Percentiles rank a stretch among this genome's conserved stretches.
phyloP scores from a whole-genome alignment of 2,329 filamentous ascomycete genomes.

The Penicillium sp. region DNA sequence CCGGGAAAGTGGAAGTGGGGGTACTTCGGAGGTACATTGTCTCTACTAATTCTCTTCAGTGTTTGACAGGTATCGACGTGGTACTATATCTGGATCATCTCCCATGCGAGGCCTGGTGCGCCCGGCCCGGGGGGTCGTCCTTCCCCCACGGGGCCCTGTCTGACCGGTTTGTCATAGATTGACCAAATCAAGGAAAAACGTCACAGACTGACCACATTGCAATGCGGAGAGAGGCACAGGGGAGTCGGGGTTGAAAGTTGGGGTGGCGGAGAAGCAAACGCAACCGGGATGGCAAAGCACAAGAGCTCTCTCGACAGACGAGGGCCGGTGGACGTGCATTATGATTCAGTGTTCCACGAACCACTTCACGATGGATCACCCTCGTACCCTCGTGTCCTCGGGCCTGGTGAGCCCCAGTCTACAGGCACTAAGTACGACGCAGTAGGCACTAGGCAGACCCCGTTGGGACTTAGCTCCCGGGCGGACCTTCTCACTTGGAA shows the following conservation, averaged over 20 bases:
- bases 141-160: conserved; percentile 1
- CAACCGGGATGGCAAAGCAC: too few relatives aligned
- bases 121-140: not conserved
- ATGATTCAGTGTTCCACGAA: too few relatives aligned
- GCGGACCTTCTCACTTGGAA: too few relatives aligned
- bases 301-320: too few relatives aligned
- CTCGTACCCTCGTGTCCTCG: too few relatives aligned
- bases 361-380: too few relatives aligned
- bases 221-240: not conserved
- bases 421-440: too few relatives aligned
- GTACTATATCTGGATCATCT: not conserved
- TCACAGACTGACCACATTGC: not conserved
- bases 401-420: too few relatives aligned
- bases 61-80: not conserved
- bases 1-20: not conserved
- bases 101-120: not conserved
- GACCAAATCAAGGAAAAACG: not conserved
- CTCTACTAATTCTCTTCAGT: accelerated
- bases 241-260: not conserved
- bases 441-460: too few relatives aligned
- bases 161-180: conserved; percentile 1
- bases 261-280: too few relatives aligned
- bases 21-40: not conserved
- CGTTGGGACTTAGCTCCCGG: too few relatives aligned
- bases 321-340: too few relatives aligned